These are phyloP conservation scores for Neoboletus subvelutipes DNA, from an alignment of 768 basidiomycete genomes.

Conservation along the genomic window DNA sequence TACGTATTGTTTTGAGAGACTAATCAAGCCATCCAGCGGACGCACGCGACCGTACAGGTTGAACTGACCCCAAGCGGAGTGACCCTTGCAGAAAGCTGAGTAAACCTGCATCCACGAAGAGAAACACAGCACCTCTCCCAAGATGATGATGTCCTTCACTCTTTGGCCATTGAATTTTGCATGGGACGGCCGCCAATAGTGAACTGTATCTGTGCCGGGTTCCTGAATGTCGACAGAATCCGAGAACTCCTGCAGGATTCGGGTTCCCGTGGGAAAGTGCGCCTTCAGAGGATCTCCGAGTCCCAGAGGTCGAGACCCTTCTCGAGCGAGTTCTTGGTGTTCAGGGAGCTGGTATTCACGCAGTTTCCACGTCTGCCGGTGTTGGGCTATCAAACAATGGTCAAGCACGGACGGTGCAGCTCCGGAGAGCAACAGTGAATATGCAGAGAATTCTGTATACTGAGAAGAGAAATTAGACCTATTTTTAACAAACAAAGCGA, in stretches of 20 bases:
- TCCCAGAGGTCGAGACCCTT: constrained; percentile 38
- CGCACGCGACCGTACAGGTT: constrained; percentile 77
- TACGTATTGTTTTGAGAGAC: constrained; percentile 84
- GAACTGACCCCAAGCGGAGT: constrained; percentile 92
- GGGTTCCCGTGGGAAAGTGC: constrained; percentile 55
- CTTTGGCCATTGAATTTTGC: constrained; percentile 32
- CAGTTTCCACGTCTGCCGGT: constrained; percentile 89
- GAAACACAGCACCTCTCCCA: constrained; percentile 58
- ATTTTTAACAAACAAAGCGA: background rate
- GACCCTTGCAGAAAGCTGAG: constrained; percentile 53
- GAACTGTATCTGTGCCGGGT: constrained; percentile 35
- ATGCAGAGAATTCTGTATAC: constrained; percentile 86
- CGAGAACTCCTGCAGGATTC: constrained; percentile 43
- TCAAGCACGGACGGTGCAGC: constrained; percentile 65
- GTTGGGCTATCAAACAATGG: constrained; percentile 73
- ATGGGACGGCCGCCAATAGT: constrained; percentile 29
- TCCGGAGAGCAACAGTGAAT: constrained; percentile 73
- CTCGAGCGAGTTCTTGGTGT: constrained; percentile 20
- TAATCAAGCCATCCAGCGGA: constrained; percentile 77
- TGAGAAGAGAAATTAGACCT: constrained; percentile 27
- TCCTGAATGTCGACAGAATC: constrained; percentile 50
- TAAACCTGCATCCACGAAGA: background rate
- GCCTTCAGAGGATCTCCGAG: constrained; percentile 63
- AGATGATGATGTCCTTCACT: constrained; percentile 58
- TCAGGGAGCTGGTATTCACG: constrained; percentile 66